Percentiles rank a stretch among this genome's conserved stretches.
phyloP scores from a whole-genome alignment of 2,329 filamentous ascomycete species.

The Plectosphaerella plurivora region DNA sequence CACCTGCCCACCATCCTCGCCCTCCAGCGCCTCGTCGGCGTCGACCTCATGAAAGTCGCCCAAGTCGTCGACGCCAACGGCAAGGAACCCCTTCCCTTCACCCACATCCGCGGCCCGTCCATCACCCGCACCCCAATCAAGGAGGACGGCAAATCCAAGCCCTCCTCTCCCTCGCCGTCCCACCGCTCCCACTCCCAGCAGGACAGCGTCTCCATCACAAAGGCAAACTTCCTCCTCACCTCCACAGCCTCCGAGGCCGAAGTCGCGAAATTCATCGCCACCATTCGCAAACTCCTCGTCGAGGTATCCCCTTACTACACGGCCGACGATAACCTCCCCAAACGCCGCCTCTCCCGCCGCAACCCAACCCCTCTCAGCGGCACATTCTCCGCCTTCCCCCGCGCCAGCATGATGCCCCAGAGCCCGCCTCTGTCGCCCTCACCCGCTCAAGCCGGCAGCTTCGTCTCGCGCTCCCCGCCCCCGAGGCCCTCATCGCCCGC shows the following conservation, averaged over 20 bases:
- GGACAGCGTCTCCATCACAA: slow-evolving; percentile 32
- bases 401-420: slow-evolving; percentile 3
- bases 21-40: slow-evolving; percentile 52
- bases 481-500: slow-evolving; percentile 10
- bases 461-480: not conserved
- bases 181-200: not conserved
- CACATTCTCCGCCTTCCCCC: slow-evolving; percentile 24
- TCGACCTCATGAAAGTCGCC: slow-evolving; percentile 53
- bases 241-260: slow-evolving; percentile 50
- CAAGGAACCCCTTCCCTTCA: slow-evolving; percentile 30
- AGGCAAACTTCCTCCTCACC: slow-evolving; percentile 53
- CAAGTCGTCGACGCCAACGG: slow-evolving; percentile 46
- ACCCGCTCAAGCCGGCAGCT: not conserved
- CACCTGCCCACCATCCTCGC: slow-evolving; percentile 54
- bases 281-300: slow-evolving; percentile 45
- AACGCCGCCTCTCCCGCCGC: slow-evolving; percentile 7
- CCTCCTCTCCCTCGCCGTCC: slow-evolving; percentile 6
- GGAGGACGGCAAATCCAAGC: not conserved
- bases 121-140: slow-evolving; percentile 17
- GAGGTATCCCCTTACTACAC: slow-evolving; percentile 42
- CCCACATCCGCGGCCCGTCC: slow-evolving; percentile 30
- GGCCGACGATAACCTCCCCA: slow-evolving; percentile 26
- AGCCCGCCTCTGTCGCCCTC: slow-evolving; percentile 9
- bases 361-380: slow-evolving; percentile 22
- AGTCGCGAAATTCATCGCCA: slow-evolving; percentile 47